Base-by-base conservation (phyloP, 1,284 basidiomycete genomes). In the Ganoderma resinaceum region DNA sequence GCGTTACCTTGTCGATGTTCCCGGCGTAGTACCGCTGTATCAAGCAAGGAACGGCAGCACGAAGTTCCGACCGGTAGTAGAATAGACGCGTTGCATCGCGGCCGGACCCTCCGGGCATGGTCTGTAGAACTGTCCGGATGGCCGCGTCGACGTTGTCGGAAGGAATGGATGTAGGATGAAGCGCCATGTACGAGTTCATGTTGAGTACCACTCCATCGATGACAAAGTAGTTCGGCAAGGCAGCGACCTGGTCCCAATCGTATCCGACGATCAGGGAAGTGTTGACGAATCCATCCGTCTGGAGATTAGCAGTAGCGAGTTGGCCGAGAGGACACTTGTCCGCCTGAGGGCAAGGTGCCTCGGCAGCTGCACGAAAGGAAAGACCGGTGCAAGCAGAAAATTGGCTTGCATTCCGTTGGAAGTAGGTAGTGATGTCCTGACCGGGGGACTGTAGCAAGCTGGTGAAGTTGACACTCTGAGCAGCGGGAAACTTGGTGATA, bases 141-240 rank as follows among this genome's bases (percentile, higher is more conserved):
- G 92, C 93, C 3, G 80, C 76, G 81, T 99, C 98, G 69, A 99
- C 91, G 29, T 83, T 82, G 79, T 99, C 98, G 63, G 85, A 83
- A 3, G 87, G 75, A 65, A 97, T 86, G 2, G 94, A 76, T 20
- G 76, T 85, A 5, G 91, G 89, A 77, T 97, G 93, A 23, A 91
- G 85, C 20, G 82, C 79, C 69, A 98, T 84, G 84, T 99, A 99
- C 0, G 96, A 91, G 60, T 86, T 85, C 84, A 99, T 89, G 82
- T 99, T 98, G 77, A 99, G 91, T 42, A 99, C 98, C 43, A 90
- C 87, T 33, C 98, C 98, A 76, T 99, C 96, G 67, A 99, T 82
- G 49, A 99, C 96, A 73, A 98, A 82, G 80, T 93, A 96, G 78
- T 92, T 88, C 43, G 83, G 73, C 26, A 93, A 81, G 35, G 75